A percentile compares a stretch with the other conserved stretches of the same genome.
Evolutionary conservation across 371 early-diverging fungal species (phyloP).

Genomic region (Rhizopus sp.): DNA sequence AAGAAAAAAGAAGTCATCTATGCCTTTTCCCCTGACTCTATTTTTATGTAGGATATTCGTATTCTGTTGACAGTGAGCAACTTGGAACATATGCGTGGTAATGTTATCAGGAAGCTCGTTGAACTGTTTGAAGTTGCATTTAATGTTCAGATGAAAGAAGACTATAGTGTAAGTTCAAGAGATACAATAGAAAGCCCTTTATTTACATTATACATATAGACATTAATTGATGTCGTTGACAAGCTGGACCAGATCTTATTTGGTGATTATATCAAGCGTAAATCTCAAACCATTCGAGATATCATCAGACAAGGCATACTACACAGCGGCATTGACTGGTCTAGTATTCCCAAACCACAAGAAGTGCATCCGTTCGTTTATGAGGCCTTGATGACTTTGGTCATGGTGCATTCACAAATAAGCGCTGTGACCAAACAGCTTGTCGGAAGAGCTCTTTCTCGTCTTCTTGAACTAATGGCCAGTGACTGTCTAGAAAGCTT

Average conservation of each 20-base stretch:
- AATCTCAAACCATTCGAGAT: slow-evolving; percentile 63
- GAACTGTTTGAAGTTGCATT: slow-evolving; percentile 72
- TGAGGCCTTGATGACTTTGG: slow-evolving; percentile 82
- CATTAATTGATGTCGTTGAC: slow-evolving; percentile 60
- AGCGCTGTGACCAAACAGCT: slow-evolving; percentile 77
- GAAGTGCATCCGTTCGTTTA: slow-evolving; percentile 90
- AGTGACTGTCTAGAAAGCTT: slow-evolving; percentile 79
- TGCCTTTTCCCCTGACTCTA: slow-evolving; percentile 49
- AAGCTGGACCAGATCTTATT: slow-evolving; percentile 82
- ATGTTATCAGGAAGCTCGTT: slow-evolving; percentile 74
- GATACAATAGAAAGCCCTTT: background rate
- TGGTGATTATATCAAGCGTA: slow-evolving; percentile 81
- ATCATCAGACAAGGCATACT: slow-evolving; percentile 81
- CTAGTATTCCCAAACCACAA: slow-evolving; percentile 67
- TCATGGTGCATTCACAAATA: slow-evolving; percentile 91
- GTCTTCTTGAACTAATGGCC: slow-evolving; percentile 69
- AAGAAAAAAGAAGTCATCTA: slow-evolving; percentile 36
- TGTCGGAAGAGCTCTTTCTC: slow-evolving; percentile 74
- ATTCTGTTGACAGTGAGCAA: slow-evolving; percentile 82
- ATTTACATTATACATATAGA: slow-evolving; percentile 29
- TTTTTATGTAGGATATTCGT: slow-evolving; percentile 57
- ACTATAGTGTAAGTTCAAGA: slow-evolving; percentile 58
- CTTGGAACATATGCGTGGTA: slow-evolving; percentile 66
- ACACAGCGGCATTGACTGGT: slow-evolving; percentile 87
- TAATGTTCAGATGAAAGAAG: slow-evolving; percentile 61